Conservation (phyloP, 2,329 filamentous ascomycete species). For the Sclerotinia borealis region DNA sequence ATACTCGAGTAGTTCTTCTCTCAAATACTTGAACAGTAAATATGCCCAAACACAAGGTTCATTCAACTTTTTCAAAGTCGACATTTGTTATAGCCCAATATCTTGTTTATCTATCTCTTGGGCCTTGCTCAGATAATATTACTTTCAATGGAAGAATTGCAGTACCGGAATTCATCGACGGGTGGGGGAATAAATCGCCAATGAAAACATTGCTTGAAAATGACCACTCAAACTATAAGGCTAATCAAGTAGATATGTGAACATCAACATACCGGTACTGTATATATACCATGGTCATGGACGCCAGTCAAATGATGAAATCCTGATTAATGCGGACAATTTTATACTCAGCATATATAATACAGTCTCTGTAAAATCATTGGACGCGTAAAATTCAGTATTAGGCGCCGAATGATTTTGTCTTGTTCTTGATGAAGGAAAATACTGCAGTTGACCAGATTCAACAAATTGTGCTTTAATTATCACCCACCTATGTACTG, state of each 20-base stretch:
- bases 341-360: slow-evolving; percentile 45
- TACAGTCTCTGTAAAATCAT: slow-evolving; percentile 37
- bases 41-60: background rate
- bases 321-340: slow-evolving; percentile 34
- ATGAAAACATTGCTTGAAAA: slow-evolving; percentile 26
- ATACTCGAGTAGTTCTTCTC: background rate
- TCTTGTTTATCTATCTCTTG: slow-evolving; percentile 32
- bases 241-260: slow-evolving; percentile 28
- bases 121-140: background rate
- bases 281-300: slow-evolving; percentile 36
- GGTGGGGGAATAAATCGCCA: slow-evolving; percentile 37
- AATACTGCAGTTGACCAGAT: background rate
- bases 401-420: slow-evolving; percentile 38
- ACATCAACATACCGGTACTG: too few relatives aligned
- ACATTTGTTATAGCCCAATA: slow-evolving; percentile 42
- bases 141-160: slow-evolving; percentile 5
- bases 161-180: slow-evolving; percentile 39
- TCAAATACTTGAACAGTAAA: background rate
- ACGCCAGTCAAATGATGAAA: slow-evolving; percentile 19
- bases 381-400: slow-evolving; percentile 25
- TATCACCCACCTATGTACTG: background rate
- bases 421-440: slow-evolving; percentile 42
- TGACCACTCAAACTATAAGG: background rate
- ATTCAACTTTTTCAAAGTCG: slow-evolving; percentile 31
- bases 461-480: background rate